phyloP scores from a whole-genome alignment of 169 alveolate genomes.

The Plasmodium adleri region DNA sequence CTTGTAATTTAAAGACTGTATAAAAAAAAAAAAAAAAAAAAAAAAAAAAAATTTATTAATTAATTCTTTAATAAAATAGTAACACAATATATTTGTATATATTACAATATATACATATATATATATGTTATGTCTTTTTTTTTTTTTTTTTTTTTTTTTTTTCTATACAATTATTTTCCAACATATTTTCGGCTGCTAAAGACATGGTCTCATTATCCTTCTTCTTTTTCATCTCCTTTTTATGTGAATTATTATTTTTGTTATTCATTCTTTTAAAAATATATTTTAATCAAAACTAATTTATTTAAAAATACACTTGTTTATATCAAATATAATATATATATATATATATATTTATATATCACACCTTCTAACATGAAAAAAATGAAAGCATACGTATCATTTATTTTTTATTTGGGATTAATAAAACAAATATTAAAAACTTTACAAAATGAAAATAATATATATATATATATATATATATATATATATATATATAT shows the following conservation, averaged over 20 bases:
- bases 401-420: too few species aligned
- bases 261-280: conserved; percentile 16
- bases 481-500: too few species aligned
- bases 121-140: background rate
- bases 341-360: too few species aligned
- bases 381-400: too few species aligned
- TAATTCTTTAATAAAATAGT: background rate
- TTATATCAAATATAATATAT: too few species aligned
- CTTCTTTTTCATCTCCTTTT: conserved; percentile 16
- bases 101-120: background rate
- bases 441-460: too few species aligned
- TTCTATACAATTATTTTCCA: conserved; percentile 52
- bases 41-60: background rate
- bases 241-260: conserved; percentile 9
- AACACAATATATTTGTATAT: background rate
- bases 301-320: too few species aligned
- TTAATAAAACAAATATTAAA: too few species aligned
- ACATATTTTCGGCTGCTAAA: conserved; percentile 33
- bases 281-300: too few species aligned
- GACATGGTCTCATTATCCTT: conserved; percentile 21
- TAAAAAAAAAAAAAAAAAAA: background rate
- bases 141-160: conserved; percentile 4
- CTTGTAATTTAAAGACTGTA: conserved; percentile 57
- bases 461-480: too few species aligned
- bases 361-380: too few species aligned